These are phyloP conservation scores for Penicillium frequentans DNA, from an alignment of 2,329 filamentous ascomycete species.

Conservation along the genomic window DNA sequence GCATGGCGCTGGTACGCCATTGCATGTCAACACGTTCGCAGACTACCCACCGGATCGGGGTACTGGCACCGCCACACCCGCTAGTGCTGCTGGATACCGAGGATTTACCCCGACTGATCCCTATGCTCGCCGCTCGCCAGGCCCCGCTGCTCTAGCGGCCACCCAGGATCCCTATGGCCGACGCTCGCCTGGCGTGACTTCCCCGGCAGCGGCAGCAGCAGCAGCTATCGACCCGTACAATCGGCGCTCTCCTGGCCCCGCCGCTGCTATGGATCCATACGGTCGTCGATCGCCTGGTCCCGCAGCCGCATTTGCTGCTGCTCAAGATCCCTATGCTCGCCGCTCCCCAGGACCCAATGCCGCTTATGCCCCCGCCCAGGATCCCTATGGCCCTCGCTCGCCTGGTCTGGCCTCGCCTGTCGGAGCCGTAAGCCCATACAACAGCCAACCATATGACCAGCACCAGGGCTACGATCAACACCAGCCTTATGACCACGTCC, in stretches of 20 bases:
- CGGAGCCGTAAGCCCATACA: constrained; percentile 22
- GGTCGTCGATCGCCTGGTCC: constrained; percentile 21
- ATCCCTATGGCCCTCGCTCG: constrained; percentile 23
- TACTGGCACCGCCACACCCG: constrained; percentile 10
- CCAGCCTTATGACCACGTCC: constrained; percentile 1
- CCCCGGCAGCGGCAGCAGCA: constrained; percentile 14
- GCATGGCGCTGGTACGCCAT: constrained; percentile 19
- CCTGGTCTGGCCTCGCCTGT: constrained; percentile 15
- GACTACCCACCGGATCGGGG: constrained; percentile 20
- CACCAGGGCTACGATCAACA: constrained; percentile 15
- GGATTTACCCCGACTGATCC: constrained; percentile 22
- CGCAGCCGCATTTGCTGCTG: not conserved
- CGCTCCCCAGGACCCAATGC: constrained; percentile 10
- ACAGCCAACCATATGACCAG: constrained; percentile 23
- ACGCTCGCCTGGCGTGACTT: constrained; percentile 12
- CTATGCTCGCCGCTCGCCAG: constrained; percentile 19
- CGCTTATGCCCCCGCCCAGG: constrained; percentile 14
- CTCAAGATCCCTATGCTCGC: constrained; percentile 18
- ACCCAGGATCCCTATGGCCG: constrained; percentile 18
- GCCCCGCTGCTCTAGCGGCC: constrained; percentile 9
- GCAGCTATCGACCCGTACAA: constrained; percentile 18
- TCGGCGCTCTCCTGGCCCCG: constrained; percentile 21
- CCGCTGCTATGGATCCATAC: constrained; percentile 20
- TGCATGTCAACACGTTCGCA: constrained; percentile 13
- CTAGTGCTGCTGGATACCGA: constrained; percentile 10